Evolutionary conservation across 306 rosid genomes (phyloP).

Genomic region (Prunus armeniaca): DNA sequence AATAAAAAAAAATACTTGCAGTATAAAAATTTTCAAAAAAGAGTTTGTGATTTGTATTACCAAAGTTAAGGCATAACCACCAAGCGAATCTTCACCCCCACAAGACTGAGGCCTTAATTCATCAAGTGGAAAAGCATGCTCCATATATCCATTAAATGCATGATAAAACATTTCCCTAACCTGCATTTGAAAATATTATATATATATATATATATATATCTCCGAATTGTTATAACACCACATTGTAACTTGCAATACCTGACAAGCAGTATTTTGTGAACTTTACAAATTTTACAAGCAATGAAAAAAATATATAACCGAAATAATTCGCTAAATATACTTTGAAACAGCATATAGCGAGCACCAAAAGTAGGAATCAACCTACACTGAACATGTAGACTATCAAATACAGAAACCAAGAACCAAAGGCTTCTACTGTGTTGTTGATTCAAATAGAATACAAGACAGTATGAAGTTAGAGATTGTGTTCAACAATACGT

Average conservation of each 20-base stretch:
- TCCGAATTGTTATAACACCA: neutral
- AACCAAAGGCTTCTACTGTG: neutral
- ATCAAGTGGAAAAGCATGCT: conserved; percentile 87
- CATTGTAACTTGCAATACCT: neutral
- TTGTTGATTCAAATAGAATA: neutral
- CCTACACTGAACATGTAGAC: neutral
- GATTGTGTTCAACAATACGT: neutral
- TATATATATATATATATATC: neutral
- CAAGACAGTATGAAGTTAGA: neutral
- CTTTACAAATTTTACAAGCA: neutral
- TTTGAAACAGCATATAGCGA: neutral
- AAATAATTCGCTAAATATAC: neutral
- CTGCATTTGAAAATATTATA: conserved; percentile 27
- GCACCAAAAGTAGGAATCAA: neutral
- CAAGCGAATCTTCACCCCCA: conserved; percentile 79
- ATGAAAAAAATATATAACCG: neutral
- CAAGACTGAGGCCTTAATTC: conserved; percentile 84
- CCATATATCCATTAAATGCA: conserved; percentile 93
- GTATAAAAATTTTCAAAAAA: neutral
- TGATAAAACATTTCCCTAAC: conserved; percentile 92
- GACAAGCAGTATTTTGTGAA: neutral
- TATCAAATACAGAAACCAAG: neutral
- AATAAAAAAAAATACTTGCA: neutral
- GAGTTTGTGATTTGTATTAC: conserved; percentile 31
- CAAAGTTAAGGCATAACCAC: conserved; percentile 94